Percentiles rank a stretch among this genome's conserved stretches.
Conservation (phyloP, 78 protist species). For the Creolimax fragrantissima region DNA sequence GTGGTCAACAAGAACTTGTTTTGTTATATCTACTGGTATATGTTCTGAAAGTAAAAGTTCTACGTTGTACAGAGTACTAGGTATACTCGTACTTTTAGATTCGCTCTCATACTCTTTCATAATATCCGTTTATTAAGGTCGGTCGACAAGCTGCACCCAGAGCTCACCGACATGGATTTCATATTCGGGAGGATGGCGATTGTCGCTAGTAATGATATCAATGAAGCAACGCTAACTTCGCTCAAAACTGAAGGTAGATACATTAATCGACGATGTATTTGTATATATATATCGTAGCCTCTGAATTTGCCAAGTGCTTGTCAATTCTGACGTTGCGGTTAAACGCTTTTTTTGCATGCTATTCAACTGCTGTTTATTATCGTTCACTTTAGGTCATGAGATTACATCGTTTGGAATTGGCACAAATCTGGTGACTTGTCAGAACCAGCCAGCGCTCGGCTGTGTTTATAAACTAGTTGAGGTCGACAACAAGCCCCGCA, state of each 20-base stretch:
- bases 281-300: no score
- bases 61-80: no score
- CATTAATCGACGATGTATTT: background rate
- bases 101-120: no score
- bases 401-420: slow-evolving; percentile 86
- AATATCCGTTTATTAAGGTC: no score
- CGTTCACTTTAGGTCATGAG: slow-evolving; percentile 66
- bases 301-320: background rate
- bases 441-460: slow-evolving; percentile 87
- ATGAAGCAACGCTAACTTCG: slow-evolving; percentile 56
- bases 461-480: slow-evolving; percentile 85
- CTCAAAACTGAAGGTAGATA: slow-evolving; percentile 14
- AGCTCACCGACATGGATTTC: background rate
- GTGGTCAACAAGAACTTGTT: background rate
- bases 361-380: background rate
- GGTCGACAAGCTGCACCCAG: background rate
- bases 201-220: slow-evolving; percentile 79
- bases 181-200: slow-evolving; percentile 42
- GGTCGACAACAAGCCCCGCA: slow-evolving; percentile 63
- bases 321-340: no score
- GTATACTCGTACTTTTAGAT: background rate
- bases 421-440: slow-evolving; percentile 80
- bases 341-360: background rate
- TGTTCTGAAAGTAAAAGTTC: no score
- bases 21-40: background rate